phyloP scores from a whole-genome alignment of 1,284 basidiomycete species.

The Austroboletus novae-zelandiae region DNA sequence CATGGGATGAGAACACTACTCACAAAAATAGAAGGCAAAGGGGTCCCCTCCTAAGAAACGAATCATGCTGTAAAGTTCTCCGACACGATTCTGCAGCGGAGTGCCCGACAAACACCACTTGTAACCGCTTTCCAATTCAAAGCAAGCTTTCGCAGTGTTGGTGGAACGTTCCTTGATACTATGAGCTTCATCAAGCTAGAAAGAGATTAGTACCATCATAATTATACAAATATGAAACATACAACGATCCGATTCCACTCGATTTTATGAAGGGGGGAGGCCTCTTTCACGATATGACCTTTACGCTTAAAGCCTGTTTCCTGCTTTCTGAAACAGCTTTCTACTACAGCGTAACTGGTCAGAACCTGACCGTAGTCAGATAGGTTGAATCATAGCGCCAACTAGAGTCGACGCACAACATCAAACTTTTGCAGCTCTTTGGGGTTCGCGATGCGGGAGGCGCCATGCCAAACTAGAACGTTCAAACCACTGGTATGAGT shows the following conservation, averaged over 20 bases:
- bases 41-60: conserved; percentile 91
- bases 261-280: conserved; percentile 82
- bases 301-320: conserved; percentile 89
- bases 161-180: conserved; percentile 96
- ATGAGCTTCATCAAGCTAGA: conserved; percentile 93
- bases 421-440: conserved; percentile 82
- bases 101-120: conserved; percentile 99
- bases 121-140: conserved; percentile 80
- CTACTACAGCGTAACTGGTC: conserved; percentile 84
- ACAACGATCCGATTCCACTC: conserved; percentile 84
- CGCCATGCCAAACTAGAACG: conserved; percentile 92
- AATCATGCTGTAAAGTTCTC: conserved; percentile 95
- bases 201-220: neutral
- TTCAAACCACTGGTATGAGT: conserved; percentile 76
- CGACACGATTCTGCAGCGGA: conserved; percentile 95
- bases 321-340: conserved; percentile 93
- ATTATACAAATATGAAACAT: conserved; percentile 20
- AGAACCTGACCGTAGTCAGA: conserved; percentile 44
- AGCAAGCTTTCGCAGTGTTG: conserved; percentile 95
- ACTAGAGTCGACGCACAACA: conserved; percentile 57
- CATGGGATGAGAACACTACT: conserved; percentile 30
- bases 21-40: conserved; percentile 91
- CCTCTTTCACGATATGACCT: conserved; percentile 84
- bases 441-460: conserved; percentile 59
- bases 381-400: neutral